A percentile compares a stretch with the other conserved stretches of the same genome.
Evolutionary conservation across 2,329 filamentous ascomycete species (phyloP).

Genomic region (Chrysoporthe puriensis): DNA sequence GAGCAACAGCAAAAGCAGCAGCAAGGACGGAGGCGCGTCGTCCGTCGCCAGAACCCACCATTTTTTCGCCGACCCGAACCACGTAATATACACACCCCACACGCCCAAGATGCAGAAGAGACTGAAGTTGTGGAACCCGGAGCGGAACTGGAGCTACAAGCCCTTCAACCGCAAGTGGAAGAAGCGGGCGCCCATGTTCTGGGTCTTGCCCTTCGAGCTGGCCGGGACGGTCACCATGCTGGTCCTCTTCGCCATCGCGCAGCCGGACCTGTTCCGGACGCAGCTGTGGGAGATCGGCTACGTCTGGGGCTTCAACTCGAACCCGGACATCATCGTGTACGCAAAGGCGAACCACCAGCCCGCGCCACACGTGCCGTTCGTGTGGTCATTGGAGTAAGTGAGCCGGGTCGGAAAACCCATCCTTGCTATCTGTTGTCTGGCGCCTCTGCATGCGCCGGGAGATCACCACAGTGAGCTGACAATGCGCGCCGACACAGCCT

Average conservation of each 20-base stretch:
- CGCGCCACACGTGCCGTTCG: conserved; percentile 64
- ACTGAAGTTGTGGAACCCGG: conserved; percentile 24
- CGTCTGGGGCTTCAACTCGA: conserved; percentile 74
- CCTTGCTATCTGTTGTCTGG: conserved; percentile 4
- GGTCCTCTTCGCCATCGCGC: conserved; percentile 72
- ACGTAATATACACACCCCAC: background rate
- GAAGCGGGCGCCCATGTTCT: conserved; percentile 62
- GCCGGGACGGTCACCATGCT: conserved; percentile 66
- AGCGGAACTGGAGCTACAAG: conserved; percentile 49
- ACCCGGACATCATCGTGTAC: conserved; percentile 70
- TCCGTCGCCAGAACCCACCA: background rate
- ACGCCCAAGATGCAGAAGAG: conserved; percentile 15
- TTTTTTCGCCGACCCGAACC: background rate
- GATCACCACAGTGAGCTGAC: conserved; percentile 26
- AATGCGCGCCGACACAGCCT: conserved; percentile 52
- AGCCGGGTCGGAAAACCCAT: conserved; percentile 31
- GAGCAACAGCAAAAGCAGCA: background rate
- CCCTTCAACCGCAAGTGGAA: conserved; percentile 64
- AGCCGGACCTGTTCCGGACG: conserved; percentile 73
- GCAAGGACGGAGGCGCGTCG: background rate
- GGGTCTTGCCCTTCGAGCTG: conserved; percentile 69
- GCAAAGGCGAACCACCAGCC: conserved; percentile 73
- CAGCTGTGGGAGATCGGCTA: conserved; percentile 74
- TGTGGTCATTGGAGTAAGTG: conserved; percentile 74
- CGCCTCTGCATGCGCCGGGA: background rate